phyloP scores from a whole-genome alignment of 176 grass and related monocot species.

The Hordeum vulgare region MorexV3_pseudomolecules_assembly NC_058520.1:144284878-144285377 shows the following conservation, averaged over 20 bases:
- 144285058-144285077: constrained; percentile 14
- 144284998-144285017: constrained; percentile 32
- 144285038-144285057: constrained; percentile 32
- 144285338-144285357: not conserved
- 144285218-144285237: constrained; percentile 56
- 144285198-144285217: constrained; percentile 42
- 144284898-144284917: constrained; percentile 46
- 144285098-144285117: not conserved
- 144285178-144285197: constrained; percentile 42
- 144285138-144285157: constrained; percentile 36
- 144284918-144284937: constrained; percentile 41
- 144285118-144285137: constrained; percentile 19
- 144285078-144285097: constrained; percentile 26
- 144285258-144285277: not conserved
- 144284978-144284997: constrained; percentile 34
- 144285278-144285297: not conserved
- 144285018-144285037: constrained; percentile 19
- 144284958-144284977: constrained; percentile 39
- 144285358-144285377: not conserved
- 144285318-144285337: not conserved
- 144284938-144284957: constrained; percentile 25
- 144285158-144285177: constrained; percentile 48
- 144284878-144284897: constrained; percentile 27
- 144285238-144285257: constrained; percentile 35
- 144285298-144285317: not conserved